Evolutionary conservation across 257 asterid genomes (phyloP), one percentile per base, ranked within the genome.

Genomic region (Galeopsis tetrahit): DNA sequence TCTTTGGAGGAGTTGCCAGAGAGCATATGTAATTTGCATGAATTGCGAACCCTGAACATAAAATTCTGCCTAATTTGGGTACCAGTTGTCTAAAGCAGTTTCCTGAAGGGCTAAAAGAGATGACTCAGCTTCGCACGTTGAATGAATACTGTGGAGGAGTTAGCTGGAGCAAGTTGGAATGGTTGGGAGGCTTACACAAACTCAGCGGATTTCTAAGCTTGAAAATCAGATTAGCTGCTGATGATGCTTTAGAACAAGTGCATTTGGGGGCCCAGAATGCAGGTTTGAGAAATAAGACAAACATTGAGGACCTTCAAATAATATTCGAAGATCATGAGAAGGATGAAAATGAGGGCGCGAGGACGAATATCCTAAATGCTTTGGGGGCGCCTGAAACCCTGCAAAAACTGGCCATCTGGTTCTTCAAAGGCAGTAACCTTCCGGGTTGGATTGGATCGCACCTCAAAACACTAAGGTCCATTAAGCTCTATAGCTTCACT

Each of bases 21-120:
- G 33, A n/a, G n/a, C n/a, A n/a, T n/a, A n/a, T n/a, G n/a, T n/a
- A n/a, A n/a, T n/a, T n/a, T n/a, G n/a, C n/a, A 13, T n/a, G 70
- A 82, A 49, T 44, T 78, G 68, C 77, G 43, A 49, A 70, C 66
- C n/a, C 62, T 81, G 71, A 64, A 81, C n/a, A 36, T 82, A n/a
- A 11, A 33, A 0, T 15, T 10, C 0, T 77, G 80, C 42, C 2
- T 6, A 46, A 46, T 43, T 31, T 2, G 6, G 8, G 2, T 2
- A 39, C 35, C 0, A 10, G 2, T 1, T 34, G 21, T 36, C n/a
- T 53, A 2, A n/a, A 28, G 13, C 31, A 40, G 11, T 1, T 55
- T n/a, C 79, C 75, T 13, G 32, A 67, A 55, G 78, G 57, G 43
- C 2, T 80, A 9, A 63, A 11, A 5, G 34, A 52, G 28, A 55